Base-by-base conservation (phyloP, 345 rosid species). In the Boechera divaricarpa region DNA sequence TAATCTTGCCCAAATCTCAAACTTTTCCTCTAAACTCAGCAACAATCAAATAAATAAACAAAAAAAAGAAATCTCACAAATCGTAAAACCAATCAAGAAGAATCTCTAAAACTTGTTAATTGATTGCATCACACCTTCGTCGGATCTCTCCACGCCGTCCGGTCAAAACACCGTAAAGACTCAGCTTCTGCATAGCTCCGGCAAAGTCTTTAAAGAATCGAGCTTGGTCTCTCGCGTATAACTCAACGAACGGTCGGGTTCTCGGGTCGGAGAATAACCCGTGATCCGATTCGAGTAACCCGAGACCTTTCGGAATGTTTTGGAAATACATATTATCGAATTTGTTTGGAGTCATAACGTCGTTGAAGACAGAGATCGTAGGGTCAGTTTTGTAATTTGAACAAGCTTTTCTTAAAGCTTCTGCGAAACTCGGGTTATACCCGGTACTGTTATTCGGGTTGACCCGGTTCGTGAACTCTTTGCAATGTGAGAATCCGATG, bases 401-500 rank as follows among this genome's bases (percentile, higher is more conserved):
- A 42, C 98, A 94, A 5, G 94, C 96, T 35, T 75, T 79, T 63
- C 77, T 83, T 81, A 94, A 71, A 5, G 81, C 96, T 29, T 59
- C 70, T 0, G 91, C 94, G 69, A 88, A 91, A 78, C 94, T 85
- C 24, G 86, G 90, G 75, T 89, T 91, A 77, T 90, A 90, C 63
- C 77, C 70, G 24, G 90, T 83, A 56, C 35, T 54, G 16, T 84
- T 81, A 24, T 85, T 84, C 51, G 81, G 75, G 48, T 9, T 38
- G 31, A 90, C 63, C 47, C 56, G 75, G 39, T 63, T 69, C 58
- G 44, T 77, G 63, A 94, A 91, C 83, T 90, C 97, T 32, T 87
- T 89, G 60, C 98, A 94, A 70, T 94, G 97, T 5, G 98, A 94
- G 85, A 94, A 87, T 2, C 98, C 98, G 26, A 91, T 84, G 7